Percentiles rank a stretch among this genome's conserved stretches.
Conservation (phyloP, 805 yeast species). For the Candida rishiriensis region DNA sequence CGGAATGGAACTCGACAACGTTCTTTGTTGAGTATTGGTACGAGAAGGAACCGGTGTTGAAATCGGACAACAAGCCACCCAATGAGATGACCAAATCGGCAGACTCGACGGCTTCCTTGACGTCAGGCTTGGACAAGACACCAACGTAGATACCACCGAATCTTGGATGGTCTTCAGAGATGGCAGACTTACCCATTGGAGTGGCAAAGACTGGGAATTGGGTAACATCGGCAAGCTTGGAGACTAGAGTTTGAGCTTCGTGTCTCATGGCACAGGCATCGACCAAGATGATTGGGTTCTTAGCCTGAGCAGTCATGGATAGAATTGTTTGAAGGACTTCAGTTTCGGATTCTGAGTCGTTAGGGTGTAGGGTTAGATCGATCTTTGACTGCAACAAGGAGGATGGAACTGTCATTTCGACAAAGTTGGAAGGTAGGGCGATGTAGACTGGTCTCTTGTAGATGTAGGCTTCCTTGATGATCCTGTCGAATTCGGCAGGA, state of each 20-base stretch:
- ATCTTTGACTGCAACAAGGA: slow-evolving; percentile 55
- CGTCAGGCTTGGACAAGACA: slow-evolving; percentile 62
- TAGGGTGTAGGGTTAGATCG: slow-evolving; percentile 50
- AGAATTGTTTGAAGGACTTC: slow-evolving; percentile 52
- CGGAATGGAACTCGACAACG: slow-evolving; percentile 69
- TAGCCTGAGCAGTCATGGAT: slow-evolving; percentile 47
- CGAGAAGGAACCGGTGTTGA: slow-evolving; percentile 79
- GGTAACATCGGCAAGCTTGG: slow-evolving; percentile 54
- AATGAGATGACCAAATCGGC: slow-evolving; percentile 68
- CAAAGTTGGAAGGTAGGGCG: slow-evolving; percentile 72
- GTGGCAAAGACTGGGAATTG: slow-evolving; percentile 75
- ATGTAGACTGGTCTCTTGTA: slow-evolving; percentile 72
- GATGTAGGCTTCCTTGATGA: slow-evolving; percentile 62
- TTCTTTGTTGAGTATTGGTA: slow-evolving; percentile 65
- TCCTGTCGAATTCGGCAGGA: slow-evolving; percentile 64
- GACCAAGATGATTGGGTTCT: slow-evolving; percentile 65
- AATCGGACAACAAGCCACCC: slow-evolving; percentile 75
- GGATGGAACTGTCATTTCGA: slow-evolving; percentile 55
- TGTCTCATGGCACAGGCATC: slow-evolving; percentile 82
- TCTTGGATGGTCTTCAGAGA: slow-evolving; percentile 64
- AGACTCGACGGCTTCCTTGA: slow-evolving; percentile 59
- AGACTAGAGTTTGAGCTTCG: slow-evolving; percentile 54
- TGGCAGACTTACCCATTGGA: slow-evolving; percentile 78
- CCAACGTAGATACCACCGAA: slow-evolving; percentile 82
- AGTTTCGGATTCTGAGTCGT: slow-evolving; percentile 51